Base-by-base conservation (phyloP, 2,329 filamentous ascomycete genomes). In the Colletotrichum simmondsii region DNA sequence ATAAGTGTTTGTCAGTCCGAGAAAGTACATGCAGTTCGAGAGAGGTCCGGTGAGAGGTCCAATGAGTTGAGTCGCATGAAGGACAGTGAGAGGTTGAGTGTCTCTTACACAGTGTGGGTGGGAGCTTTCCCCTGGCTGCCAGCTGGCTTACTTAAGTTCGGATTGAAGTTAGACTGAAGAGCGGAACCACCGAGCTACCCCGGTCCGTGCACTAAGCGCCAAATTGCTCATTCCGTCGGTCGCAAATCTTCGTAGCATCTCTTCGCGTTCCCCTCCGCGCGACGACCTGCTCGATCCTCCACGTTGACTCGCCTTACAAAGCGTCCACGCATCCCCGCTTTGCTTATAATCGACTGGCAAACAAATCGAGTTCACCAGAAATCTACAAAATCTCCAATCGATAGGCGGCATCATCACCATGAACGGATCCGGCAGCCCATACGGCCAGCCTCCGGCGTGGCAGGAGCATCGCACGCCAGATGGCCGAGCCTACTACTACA, bases 401-500 rank as follows among this genome's bases (percentile, higher is more conserved):
- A 52, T 16, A 16, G 4, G 30, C 24, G 8, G 49, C 49, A 49
- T 61, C 65, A 80, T 61, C 65, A 80, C 81, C 73, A 93, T 93
- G 90, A 93, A 90, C 81, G 89, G 88, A 73, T 85, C 85, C 76
- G 85, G 85, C 69, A 85, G 84, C 77, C 82, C 84, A 66, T 85
- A 81, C 75, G 85, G 85, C 77, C 85, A 88, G 79, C 86, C 71
- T 42, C 83, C 87, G 68, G 81, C 89, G 56, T 98, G 95, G 95
- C 92, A 94, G 82, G 94, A 97, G 82, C 92, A 94, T 77, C 92
- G 92, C 77, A 94, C 93, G 76, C 85, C 92, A 3, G 95, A 98
- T 79, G 96, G 95, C 75, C 91, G 94, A 77, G 88, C 91, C 59
- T 99, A 99, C 83, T 99, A 97, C 82, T 97, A 95, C 87, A 97